phyloP scores from a whole-genome alignment of 2,329 filamentous ascomycete genomes.

The Epichloe elymi region DNA sequence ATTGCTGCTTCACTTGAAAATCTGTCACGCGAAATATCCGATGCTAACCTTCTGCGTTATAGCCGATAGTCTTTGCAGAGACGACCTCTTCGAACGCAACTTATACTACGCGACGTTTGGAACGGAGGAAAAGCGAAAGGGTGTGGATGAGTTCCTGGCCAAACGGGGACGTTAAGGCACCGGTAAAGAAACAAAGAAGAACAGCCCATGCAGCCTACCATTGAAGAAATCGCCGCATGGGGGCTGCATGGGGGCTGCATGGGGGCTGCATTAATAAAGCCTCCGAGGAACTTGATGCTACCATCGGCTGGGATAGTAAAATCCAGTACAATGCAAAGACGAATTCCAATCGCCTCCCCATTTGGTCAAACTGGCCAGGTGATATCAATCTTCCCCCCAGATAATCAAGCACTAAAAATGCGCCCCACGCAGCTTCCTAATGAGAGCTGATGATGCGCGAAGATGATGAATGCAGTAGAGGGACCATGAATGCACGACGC shows the following conservation, averaged over 20 bases:
- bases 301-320: background rate
- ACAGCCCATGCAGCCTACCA: background rate
- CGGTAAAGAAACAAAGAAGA: background rate
- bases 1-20: background rate
- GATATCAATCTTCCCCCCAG: background rate
- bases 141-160: constrained; percentile 17
- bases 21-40: background rate
- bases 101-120: constrained; percentile 24
- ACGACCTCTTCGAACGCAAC: constrained; percentile 21
- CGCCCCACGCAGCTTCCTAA: background rate
- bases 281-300: background rate
- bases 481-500: background rate
- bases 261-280: background rate
- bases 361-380: background rate
- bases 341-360: background rate
- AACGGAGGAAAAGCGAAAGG: constrained; percentile 16
- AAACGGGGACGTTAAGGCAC: constrained; percentile 7
- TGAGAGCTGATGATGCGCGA: background rate
- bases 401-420: background rate
- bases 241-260: background rate
- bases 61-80: constrained; percentile 15
- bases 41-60: constrained; percentile 2
- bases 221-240: constrained; percentile 3
- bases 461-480: no score
- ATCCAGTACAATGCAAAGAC: background rate